Base-by-base conservation (phyloP, 768 basidiomycete genomes). In the Leccinum arenicola region DNA sequence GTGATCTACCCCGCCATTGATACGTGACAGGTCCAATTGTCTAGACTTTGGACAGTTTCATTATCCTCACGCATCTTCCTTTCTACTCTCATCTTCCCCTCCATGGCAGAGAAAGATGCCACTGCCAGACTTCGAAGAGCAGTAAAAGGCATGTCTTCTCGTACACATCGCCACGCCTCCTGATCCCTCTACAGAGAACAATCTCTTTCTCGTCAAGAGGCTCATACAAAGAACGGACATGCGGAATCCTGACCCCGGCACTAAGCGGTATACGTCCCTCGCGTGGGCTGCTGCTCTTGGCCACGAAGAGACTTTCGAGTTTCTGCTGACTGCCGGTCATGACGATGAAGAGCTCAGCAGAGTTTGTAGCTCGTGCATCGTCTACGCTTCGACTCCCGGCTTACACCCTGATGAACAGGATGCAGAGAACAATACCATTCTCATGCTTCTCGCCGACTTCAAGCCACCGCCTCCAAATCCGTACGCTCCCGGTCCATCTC, bases 291-390 rank as follows among this genome's bases (percentile, higher is more conserved):
- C 94, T 21, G 83, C 89, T 1, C 82, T 92, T 40, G 93, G 91
- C 0, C 86, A 92, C 61, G 88, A 95, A 68, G 95, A 96, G 70
- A 94, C 92, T 2, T 98, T 96, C 64, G 94, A 97, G 68, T 97
- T 88, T 74, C 78, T 98, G 56, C 78, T 96, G 54, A 83, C 80
- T 62, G 85, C 82, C 21, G 93, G 93, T 33, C 95, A 97, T 71
- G 95, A 98, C 71, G 95, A 98, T 69, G 87, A 91, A 57, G 95
- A 98, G 73, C 77, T 94, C 60, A 95, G 89, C 75, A 85, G 85
- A 81, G 95, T 95, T 69, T 66, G 87, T 78, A 49, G 59, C 38
- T 50, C 40, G 57, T 35, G 11, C 59, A 40, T 52, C 35, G 21
- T 54, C 55, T 49, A 50, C 58, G 36, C 54, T 54, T 57, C 52